Percentiles rank a stretch among this genome's conserved stretches.
Evolutionary conservation across 257 asterid species (phyloP).

Genomic region (Solanum verrucosum): DNA sequence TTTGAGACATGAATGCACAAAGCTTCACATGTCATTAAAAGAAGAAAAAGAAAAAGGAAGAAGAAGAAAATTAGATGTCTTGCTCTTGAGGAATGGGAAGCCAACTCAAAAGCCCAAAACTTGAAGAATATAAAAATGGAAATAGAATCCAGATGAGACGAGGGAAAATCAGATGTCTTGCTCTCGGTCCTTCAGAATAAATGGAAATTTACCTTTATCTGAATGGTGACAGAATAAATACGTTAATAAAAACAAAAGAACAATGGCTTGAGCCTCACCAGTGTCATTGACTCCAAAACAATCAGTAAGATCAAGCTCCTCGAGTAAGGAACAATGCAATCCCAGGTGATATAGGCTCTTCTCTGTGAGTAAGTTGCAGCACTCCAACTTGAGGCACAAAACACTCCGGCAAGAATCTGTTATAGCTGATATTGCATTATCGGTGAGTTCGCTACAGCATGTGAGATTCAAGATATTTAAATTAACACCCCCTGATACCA

Average conservation of each 20-base stretch:
- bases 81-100: background rate
- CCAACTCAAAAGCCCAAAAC: background rate
- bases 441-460: slow-evolving; percentile 60
- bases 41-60: background rate
- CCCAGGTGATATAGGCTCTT: slow-evolving; percentile 48
- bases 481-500: slow-evolving; percentile 40
- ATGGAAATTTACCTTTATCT: background rate
- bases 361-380: slow-evolving; percentile 57
- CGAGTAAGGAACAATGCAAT: slow-evolving; percentile 33
- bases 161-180: background rate
- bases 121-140: background rate
- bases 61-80: background rate
- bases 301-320: slow-evolving; percentile 76
- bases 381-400: slow-evolving; percentile 59
- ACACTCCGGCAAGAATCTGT: slow-evolving; percentile 40
- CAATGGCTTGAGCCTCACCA: slow-evolving; percentile 24
- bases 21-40: background rate
- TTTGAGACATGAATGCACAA: background rate
- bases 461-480: slow-evolving; percentile 47
- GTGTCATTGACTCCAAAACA: slow-evolving; percentile 53
- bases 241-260: background rate
- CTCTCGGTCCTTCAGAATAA: background rate
- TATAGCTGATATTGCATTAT: slow-evolving; percentile 39
- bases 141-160: background rate
- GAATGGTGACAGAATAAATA: background rate